Conservation (phyloP, 257 asterid species). For the Nicotiana tabacum region DNA sequence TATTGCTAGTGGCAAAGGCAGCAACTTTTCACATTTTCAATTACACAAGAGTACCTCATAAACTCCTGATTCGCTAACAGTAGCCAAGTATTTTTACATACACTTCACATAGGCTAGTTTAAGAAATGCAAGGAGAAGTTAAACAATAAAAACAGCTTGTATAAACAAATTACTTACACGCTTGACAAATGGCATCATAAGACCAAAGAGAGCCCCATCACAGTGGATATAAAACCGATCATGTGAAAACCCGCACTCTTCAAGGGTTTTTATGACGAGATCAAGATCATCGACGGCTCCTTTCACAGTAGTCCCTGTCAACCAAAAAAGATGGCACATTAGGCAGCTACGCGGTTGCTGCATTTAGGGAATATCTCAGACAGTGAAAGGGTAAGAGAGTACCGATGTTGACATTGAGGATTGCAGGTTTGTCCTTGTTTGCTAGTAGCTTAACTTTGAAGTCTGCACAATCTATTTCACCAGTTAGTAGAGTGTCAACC, state of each 20-base stretch:
- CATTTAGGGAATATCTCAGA: not conserved
- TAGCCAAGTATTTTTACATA: not conserved
- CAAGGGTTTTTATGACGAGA: slow-evolving; percentile 85
- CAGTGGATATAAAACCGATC: slow-evolving; percentile 94
- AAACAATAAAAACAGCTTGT: not conserved
- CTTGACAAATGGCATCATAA: slow-evolving; percentile 99
- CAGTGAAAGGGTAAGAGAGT: slow-evolving; percentile 8
- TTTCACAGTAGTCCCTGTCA: slow-evolving; percentile 92
- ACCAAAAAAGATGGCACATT: slow-evolving; percentile 1
- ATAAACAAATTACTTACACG: slow-evolving; percentile 38
- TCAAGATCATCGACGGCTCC: slow-evolving; percentile 99
- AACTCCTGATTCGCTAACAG: not conserved
- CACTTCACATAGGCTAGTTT: not conserved
- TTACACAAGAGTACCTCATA: not conserved
- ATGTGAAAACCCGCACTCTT: slow-evolving; percentile 71
- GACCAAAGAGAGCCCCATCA: slow-evolving; percentile 95
- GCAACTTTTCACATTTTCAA: not conserved
- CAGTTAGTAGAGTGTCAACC: slow-evolving; percentile 71
- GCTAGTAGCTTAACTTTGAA: slow-evolving; percentile 57
- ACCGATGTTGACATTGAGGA: slow-evolving; percentile 92
- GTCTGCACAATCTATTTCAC: slow-evolving; percentile 86
- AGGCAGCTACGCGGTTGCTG: not conserved
- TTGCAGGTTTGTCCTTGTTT: slow-evolving; percentile 85
- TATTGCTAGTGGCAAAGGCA: not conserved
- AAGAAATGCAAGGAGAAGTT: not conserved